phyloP scores from a whole-genome alignment of 306 rosid species.

The Senna tora region DNA sequence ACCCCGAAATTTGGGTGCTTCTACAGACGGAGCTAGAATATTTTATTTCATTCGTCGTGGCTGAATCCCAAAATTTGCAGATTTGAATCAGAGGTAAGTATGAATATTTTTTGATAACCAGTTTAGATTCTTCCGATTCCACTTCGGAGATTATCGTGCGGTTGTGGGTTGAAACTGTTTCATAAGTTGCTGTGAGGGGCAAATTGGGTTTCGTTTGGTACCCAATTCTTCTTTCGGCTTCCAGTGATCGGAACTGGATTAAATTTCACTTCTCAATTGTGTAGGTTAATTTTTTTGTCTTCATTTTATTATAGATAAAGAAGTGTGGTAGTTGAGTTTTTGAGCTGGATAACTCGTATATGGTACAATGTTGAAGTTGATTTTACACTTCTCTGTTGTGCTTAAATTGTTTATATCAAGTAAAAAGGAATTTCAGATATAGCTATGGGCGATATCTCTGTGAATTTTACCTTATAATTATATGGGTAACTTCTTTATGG shows the following conservation, averaged over 20 bases:
- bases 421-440: not conserved
- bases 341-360: not conserved
- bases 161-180: not conserved
- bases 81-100: conserved; percentile 16
- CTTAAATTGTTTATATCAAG: conserved; percentile 29
- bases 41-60: not conserved
- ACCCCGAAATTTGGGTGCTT: not conserved
- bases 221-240: conserved; percentile 28
- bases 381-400: not conserved
- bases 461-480: conserved; percentile 17
- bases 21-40: not conserved
- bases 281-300: conserved; percentile 5
- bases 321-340: conserved; percentile 10
- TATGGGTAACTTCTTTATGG: not conserved
- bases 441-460: not conserved
- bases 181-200: not conserved
- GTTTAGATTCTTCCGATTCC: not conserved
- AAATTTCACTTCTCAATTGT: conserved; percentile 3
- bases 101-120: conserved; percentile 12
- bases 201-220: conserved; percentile 36
- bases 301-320: conserved; percentile 7
- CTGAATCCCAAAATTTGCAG: not conserved
- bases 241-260: conserved; percentile 6
- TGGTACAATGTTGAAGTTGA: not conserved
- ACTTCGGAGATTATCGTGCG: not conserved